Percentiles rank a stretch among this genome's conserved stretches.
These are phyloP conservation scores for Candida sp. DNA, from an alignment of 1,139 yeast genomes.

Conservation along the genomic window DNA sequence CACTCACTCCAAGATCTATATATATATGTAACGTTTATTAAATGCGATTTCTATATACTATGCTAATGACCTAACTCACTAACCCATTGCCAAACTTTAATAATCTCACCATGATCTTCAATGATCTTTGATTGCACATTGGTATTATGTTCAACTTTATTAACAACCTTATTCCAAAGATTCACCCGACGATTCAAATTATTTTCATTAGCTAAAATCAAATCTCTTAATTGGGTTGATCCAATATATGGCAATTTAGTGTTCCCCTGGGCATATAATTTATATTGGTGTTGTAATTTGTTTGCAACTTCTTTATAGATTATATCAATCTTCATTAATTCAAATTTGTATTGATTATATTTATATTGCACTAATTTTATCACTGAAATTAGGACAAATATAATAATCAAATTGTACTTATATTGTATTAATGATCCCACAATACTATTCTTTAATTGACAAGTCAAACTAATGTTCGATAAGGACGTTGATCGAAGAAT, in stretches of 20 bases:
- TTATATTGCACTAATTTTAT: conserved; percentile 26
- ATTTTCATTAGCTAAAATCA: conserved; percentile 48
- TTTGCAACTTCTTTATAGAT: conserved; percentile 42
- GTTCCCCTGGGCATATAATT: conserved; percentile 19
- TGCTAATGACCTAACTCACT: conserved; percentile 30
- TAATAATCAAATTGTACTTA: conserved; percentile 20
- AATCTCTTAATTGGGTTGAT: conserved; percentile 74
- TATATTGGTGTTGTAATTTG: conserved; percentile 41
- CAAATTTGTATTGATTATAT: conserved; percentile 27
- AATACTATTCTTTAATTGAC: conserved; percentile 57
- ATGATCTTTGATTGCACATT: conserved; percentile 57
- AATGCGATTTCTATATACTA: conserved; percentile 1
- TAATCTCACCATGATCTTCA: conserved; percentile 83
- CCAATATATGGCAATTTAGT: conserved; percentile 51
- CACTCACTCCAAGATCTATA: no score
- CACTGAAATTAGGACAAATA: conserved; percentile 22
- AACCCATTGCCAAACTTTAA: conserved; percentile 91
- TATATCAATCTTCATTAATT: conserved; percentile 28
- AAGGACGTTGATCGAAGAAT: conserved; percentile 73
- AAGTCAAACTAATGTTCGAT: conserved; percentile 58
- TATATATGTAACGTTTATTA: neutral
- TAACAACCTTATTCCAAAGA: conserved; percentile 64
- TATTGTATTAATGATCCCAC: conserved; percentile 45
- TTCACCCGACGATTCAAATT: conserved; percentile 40
- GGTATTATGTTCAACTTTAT: conserved; percentile 61